These are phyloP conservation scores for Hemisphaericaspora lyxosophila DNA, from an alignment of 1,139 yeast species.

Conservation along the genomic window DNA sequence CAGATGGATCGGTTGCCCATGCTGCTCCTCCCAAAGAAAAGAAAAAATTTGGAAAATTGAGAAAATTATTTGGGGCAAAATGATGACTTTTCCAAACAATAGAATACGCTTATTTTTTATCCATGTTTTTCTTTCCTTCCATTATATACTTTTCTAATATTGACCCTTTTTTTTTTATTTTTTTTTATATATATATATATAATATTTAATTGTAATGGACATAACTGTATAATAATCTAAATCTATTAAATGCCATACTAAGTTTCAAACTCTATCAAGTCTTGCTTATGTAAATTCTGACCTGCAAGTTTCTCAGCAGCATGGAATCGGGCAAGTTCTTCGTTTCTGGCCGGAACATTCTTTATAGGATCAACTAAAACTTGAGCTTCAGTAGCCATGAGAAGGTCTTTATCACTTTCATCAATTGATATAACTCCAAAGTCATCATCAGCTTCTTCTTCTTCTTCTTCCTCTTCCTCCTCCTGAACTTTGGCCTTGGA, in stretches of 20 bases:
- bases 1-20: not conserved
- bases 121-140: no score
- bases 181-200: conserved; percentile 1
- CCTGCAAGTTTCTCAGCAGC: conserved; percentile 11
- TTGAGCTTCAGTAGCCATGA: conserved; percentile 49
- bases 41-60: conserved; percentile 51
- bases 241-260: conserved; percentile 6
- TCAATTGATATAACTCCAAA: conserved; percentile 47
- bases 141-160: no score
- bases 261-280: conserved; percentile 31
- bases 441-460: conserved; percentile 50
- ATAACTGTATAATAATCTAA: not conserved
- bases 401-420: conserved; percentile 46
- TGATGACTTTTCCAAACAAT: no score
- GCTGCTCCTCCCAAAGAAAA: conserved; percentile 35
- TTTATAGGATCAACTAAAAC: conserved; percentile 26
- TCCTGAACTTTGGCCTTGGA: conserved; percentile 21
- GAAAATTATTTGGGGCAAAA: conserved; percentile 54
- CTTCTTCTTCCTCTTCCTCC: conserved; percentile 32
- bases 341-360: conserved; percentile 8
- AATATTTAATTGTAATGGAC: conserved; percentile 1
- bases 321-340: conserved; percentile 15
- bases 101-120: no score
- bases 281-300: conserved; percentile 11
- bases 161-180: not conserved